Conservation (phyloP, 441 rosid genomes). For the Dalechampia spathulata region DNA sequence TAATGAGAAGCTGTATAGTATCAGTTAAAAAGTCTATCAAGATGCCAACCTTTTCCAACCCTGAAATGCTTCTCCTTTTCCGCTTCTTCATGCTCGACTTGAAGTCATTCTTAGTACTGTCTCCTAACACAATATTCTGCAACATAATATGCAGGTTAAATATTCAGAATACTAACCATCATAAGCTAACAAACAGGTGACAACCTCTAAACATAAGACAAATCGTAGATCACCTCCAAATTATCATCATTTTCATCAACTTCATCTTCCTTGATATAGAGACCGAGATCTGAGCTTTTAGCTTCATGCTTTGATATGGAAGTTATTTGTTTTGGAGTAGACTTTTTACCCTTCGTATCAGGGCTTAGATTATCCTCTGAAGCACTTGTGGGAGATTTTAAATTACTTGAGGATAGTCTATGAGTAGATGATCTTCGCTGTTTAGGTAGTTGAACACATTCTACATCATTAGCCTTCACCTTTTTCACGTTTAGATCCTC, state of each 20-base stretch:
- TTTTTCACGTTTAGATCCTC: constrained; percentile 50
- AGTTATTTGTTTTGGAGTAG: constrained; percentile 19
- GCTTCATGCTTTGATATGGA: constrained; percentile 31
- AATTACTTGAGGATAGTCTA: constrained; percentile 36
- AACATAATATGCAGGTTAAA: constrained; percentile 3
- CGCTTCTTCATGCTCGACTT: constrained; percentile 71
- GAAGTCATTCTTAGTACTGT: constrained; percentile 30
- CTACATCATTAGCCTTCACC: constrained; percentile 44
- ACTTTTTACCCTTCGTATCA: constrained; percentile 35
- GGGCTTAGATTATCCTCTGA: constrained; percentile 31
- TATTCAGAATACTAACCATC: constrained; percentile 3
- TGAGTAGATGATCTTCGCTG: constrained; percentile 65
- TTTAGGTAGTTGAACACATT: constrained; percentile 60
- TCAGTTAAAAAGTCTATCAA: constrained; percentile 1
- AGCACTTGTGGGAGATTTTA: constrained; percentile 29
- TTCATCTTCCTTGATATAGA: constrained; percentile 36
- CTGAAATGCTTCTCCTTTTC: constrained; percentile 67
- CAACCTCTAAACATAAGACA: constrained; percentile 4
- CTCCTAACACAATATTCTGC: constrained; percentile 31
- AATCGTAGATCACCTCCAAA: constrained; percentile 38
- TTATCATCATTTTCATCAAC: constrained; percentile 41
- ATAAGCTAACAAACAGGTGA: background rate
- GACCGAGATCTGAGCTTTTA: constrained; percentile 40
- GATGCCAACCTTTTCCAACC: constrained; percentile 66
- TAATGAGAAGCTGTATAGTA: background rate